phyloP scores from a whole-genome alignment of 2,329 filamentous ascomycete species.

The Aspergillus persii region DNA sequence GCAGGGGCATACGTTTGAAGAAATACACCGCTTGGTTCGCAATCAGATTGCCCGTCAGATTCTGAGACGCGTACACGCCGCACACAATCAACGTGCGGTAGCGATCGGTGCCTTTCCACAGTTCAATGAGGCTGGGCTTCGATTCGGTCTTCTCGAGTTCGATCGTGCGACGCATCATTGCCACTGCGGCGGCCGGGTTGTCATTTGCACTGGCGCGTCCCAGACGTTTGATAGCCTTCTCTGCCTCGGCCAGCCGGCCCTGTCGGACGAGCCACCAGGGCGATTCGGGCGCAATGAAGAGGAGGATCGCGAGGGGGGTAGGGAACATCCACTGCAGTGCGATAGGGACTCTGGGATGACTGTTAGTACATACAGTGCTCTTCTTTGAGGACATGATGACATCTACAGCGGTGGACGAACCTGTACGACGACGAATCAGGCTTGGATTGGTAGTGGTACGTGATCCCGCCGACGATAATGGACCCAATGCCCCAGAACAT shows the following conservation, averaged over 20 bases:
- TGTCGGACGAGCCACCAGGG: conserved; percentile 57
- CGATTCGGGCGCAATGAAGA: conserved; percentile 50
- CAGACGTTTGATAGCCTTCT: conserved; percentile 50
- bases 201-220: conserved; percentile 42
- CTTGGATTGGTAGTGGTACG: conserved; percentile 52
- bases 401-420: conserved; percentile 34
- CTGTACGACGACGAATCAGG: conserved; percentile 39
- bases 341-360: conserved; percentile 48
- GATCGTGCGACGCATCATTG: conserved; percentile 59
- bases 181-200: conserved; percentile 47
- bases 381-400: conserved; percentile 9
- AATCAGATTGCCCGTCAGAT: conserved; percentile 60
- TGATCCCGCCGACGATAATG: conserved; percentile 60
- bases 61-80: conserved; percentile 58
- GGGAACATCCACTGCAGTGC: conserved; percentile 61
- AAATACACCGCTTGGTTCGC: conserved; percentile 63
- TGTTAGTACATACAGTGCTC: conserved; percentile 33
- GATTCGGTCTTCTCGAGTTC: conserved; percentile 53
- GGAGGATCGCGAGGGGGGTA: conserved; percentile 53
- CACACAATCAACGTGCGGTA: conserved; percentile 57
- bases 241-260: conserved; percentile 46
- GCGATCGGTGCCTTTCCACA: conserved; percentile 56
- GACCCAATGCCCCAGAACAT: conserved; percentile 65
- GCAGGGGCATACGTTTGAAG: conserved; percentile 43
- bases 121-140: conserved; percentile 50